These are phyloP conservation scores for Echinochloa phyllopogon DNA, from an alignment of 176 grass and related monocot genomes.

Conservation along the genomic window DNA sequence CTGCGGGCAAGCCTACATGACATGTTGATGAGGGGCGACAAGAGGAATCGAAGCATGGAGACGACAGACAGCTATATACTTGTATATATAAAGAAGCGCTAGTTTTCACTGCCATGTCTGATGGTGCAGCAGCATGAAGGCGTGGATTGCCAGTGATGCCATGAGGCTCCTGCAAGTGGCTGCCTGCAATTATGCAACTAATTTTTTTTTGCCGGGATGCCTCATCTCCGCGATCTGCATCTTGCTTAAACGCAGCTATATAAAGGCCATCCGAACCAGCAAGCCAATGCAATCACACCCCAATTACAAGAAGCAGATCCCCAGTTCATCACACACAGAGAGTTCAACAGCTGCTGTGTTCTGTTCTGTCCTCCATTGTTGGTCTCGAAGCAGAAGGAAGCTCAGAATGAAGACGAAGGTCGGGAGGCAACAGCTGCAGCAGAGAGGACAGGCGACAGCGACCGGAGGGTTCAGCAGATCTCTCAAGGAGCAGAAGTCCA, in stretches of 20 bases:
- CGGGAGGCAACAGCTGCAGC: background rate
- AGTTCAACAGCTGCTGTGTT: background rate
- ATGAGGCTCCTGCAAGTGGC: conserved; percentile 6
- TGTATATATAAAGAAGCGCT: background rate
- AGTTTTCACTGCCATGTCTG: conserved; percentile 20
- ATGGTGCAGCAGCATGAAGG: background rate
- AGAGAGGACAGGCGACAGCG: background rate
- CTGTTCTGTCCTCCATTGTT: background rate
- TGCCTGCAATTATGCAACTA: conserved; percentile 12
- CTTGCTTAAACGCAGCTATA: conserved; percentile 7
- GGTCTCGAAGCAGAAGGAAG: background rate
- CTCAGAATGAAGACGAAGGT: background rate
- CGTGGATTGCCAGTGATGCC: conserved; percentile 23
- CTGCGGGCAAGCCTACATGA: background rate
- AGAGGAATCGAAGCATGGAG: background rate
- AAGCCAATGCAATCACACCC: background rate
- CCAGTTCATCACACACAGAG: background rate
- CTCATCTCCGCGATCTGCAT: conserved; percentile 15
- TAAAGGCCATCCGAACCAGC: background rate
- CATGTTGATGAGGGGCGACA: background rate
- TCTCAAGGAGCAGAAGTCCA: conserved; percentile 14
- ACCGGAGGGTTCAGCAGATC: conserved; percentile 18
- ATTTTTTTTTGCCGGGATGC: background rate
- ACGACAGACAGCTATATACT: background rate
- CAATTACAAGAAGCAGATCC: background rate